Percentiles rank a stretch among this genome's conserved stretches.
Evolutionary conservation across 2,329 filamentous ascomycete species (phyloP).

Genomic region (Colletotrichum sp.): DNA sequence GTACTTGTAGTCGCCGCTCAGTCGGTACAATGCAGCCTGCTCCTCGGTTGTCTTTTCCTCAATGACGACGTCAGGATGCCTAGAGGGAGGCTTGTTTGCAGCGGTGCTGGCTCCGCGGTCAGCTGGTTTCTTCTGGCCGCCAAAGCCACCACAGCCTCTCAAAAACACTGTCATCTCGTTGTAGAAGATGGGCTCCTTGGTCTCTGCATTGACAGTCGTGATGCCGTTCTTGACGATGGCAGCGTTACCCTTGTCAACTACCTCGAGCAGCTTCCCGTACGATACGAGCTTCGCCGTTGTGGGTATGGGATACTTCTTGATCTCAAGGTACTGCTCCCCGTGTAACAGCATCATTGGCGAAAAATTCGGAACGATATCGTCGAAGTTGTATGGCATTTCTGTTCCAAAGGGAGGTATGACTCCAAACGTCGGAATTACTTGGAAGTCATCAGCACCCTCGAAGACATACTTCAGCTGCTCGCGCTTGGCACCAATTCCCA

Average conservation of each 20-base stretch:
- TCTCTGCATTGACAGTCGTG: slow-evolving; percentile 83
- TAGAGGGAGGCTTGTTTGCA: slow-evolving; percentile 77
- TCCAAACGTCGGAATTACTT: slow-evolving; percentile 92
- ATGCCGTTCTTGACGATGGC: slow-evolving; percentile 82
- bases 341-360: slow-evolving; percentile 98
- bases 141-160: slow-evolving; percentile 89
- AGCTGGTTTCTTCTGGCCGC: slow-evolving; percentile 76
- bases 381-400: slow-evolving; percentile 78
- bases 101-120: slow-evolving; percentile 84
- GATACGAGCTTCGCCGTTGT: slow-evolving; percentile 80
- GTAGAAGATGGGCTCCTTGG: slow-evolving; percentile 92
- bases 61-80: slow-evolving; percentile 79
- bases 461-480: slow-evolving; percentile 88
- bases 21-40: slow-evolving; percentile 90
- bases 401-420: slow-evolving; percentile 95
- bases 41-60: slow-evolving; percentile 89
- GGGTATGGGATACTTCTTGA: slow-evolving; percentile 90
- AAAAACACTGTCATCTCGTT: slow-evolving; percentile 96
- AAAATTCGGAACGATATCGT: slow-evolving; percentile 92
- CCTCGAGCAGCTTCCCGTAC: slow-evolving; percentile 84
- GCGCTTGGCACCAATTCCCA: slow-evolving; percentile 90
- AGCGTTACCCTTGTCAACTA: slow-evolving; percentile 93
- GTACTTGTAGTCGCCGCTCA: slow-evolving; percentile 90
- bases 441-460: slow-evolving; percentile 91
- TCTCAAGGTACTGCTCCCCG: slow-evolving; percentile 97